A percentile compares a stretch with the other conserved stretches of the same genome.
Evolutionary conservation across 495 filamentous ascomycete genomes (phyloP).

Genomic region (Amniculicola lignicola): DNA sequence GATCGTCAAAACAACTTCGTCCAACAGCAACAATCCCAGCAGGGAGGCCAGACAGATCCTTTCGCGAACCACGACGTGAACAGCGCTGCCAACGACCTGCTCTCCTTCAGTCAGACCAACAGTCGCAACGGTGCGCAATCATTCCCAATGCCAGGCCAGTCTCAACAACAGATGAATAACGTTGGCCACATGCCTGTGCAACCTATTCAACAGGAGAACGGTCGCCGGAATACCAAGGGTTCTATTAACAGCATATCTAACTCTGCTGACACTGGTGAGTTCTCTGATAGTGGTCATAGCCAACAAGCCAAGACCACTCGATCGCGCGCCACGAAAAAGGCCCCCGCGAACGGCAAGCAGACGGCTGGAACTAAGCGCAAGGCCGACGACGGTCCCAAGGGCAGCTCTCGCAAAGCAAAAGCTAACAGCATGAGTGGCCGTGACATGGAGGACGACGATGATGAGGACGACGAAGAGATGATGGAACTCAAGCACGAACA

Average conservation of each 20-base stretch:
- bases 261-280: conserved; percentile 64
- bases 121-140: conserved; percentile 51
- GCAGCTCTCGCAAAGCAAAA: conserved; percentile 69
- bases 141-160: conserved; percentile 53
- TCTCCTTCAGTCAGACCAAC: conserved; percentile 78
- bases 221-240: conserved; percentile 43
- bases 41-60: conserved; percentile 49
- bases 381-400: conserved; percentile 71
- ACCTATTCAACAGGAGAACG: conserved; percentile 34
- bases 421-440: conserved; percentile 48
- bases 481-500: conserved; percentile 17
- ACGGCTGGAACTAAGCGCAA: conserved; percentile 67
- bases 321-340: conserved; percentile 59
- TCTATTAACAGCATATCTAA: conserved; percentile 46
- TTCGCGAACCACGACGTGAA: conserved; percentile 85
- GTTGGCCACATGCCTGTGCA: conserved; percentile 33
- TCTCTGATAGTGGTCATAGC: conserved; percentile 65
- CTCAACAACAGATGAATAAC: conserved; percentile 45
- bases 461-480: conserved; percentile 52
- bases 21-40: conserved; percentile 45
- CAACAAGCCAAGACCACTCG: conserved; percentile 65
- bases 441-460: conserved; percentile 40
- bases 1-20: conserved; percentile 44
- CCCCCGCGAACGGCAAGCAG: conserved; percentile 48
- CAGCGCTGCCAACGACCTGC: conserved; percentile 93